Evolutionary conservation across 106 monocot species (phyloP).

Genomic region (Apostasia ramifera): DNA sequence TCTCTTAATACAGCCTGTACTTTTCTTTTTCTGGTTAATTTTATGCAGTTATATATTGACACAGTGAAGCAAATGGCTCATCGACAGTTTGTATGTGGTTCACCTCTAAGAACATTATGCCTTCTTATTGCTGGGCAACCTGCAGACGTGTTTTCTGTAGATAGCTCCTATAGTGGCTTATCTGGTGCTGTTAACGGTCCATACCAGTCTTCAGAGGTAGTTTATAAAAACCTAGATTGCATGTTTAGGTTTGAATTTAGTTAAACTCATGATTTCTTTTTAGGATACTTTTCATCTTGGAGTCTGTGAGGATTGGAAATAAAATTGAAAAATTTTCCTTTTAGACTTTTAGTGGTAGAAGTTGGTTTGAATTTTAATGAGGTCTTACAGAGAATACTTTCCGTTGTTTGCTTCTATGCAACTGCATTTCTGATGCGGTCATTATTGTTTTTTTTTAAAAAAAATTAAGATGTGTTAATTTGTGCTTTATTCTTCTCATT

Average conservation of each 20-base stretch:
- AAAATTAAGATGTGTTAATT: too few relatives aligned
- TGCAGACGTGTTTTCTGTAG: slow-evolving; percentile 82
- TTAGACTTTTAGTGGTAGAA: too few relatives aligned
- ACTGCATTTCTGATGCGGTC: background rate
- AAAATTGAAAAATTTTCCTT: too few relatives aligned
- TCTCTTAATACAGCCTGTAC: background rate
- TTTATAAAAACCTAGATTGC: slow-evolving; percentile 8
- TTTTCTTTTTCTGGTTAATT: slow-evolving; percentile 1
- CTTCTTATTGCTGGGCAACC: slow-evolving; percentile 97
- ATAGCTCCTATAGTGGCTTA: slow-evolving; percentile 13
- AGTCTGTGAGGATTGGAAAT: too few relatives aligned
- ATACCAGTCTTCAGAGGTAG: slow-evolving; percentile 50
- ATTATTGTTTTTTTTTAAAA: background rate
- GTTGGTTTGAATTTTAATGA: too few relatives aligned
- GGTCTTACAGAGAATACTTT: background rate
- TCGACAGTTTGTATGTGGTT: slow-evolving; percentile 68
- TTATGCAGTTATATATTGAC: slow-evolving; percentile 86
- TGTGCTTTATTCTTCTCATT: background rate
- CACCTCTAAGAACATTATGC: slow-evolving; percentile 87
- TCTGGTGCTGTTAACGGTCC: slow-evolving; percentile 23
- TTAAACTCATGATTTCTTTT: too few relatives aligned
- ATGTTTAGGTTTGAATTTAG: background rate
- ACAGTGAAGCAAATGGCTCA: slow-evolving; percentile 97
- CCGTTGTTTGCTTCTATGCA: background rate
- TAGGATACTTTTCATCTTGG: too few relatives aligned